Base-by-base conservation (phyloP, 768 basidiomycete species). In the Tulasnella sp. region DNA sequence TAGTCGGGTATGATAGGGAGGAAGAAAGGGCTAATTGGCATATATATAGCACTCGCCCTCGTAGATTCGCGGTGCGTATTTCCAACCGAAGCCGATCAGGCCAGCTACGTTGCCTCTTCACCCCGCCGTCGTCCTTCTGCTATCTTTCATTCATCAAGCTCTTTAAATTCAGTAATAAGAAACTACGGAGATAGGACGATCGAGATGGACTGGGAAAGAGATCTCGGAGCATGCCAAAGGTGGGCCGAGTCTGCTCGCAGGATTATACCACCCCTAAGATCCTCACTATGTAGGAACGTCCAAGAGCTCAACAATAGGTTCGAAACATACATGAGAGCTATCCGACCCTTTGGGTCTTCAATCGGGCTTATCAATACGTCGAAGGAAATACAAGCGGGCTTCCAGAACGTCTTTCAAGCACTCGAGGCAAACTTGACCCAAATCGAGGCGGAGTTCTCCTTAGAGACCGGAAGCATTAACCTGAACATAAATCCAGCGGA, bases 271-370 rank as follows among this genome's bases (percentile, higher is more conserved):
- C 0, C 37, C 7, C 23, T 15, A 44, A 15, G 3, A 3, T 2
- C 55, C 5, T 16, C 32, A 13, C 0, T 57, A 13, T 26, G 0
- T 70, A 91, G 91, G 81, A 86, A 87, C 42, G 86, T 91, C 74
- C 88, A 88, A 75, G 88, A 87, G 77, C 85, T 92, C 15, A 91
- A 92, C 83, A 88, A 88, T 83, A 90, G 92, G 90, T 87, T 93
- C 20, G 88, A 91, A 61, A 91, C 90, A 82, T 93, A 93, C 82
- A 89, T 90, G 44, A 91, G 92, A 80, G 91, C 92, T 18, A 88
- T 91, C n/a, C 89, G 92, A 46, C 92, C 92, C 81, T 86, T 93
- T 0, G 92, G 92, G 35, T 91, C 90, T 77, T 93, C 92, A 10
- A 91, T 92, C 26, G 92, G 91, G 13, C 91, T 93, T 75, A 86